phyloP scores from a whole-genome alignment of 1,139 yeast species.

The Eremothecium coryli region DNA sequence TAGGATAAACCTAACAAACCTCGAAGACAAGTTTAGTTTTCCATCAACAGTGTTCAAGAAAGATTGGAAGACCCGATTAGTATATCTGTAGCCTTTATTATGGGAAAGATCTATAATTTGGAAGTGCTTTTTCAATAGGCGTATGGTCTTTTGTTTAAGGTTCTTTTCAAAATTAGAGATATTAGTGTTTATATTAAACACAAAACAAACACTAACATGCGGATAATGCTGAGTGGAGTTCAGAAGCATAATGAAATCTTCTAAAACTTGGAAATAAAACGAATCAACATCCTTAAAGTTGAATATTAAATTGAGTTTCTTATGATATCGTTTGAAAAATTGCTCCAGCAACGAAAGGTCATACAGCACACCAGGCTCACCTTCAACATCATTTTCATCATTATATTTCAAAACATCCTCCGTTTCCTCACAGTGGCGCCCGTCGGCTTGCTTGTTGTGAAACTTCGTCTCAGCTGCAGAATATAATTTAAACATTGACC shows the following conservation, averaged over 20 bases:
- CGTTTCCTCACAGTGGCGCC: constrained; percentile 5
- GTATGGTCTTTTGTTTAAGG: constrained; percentile 25
- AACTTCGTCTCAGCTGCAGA: constrained; percentile 19
- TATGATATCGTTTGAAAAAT: constrained; percentile 22
- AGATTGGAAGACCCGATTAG: constrained; percentile 27
- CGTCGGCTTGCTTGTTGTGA: constrained; percentile 6
- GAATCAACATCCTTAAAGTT: constrained; percentile 31
- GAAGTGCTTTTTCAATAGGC: constrained; percentile 24
- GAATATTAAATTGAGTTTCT: constrained; percentile 23
- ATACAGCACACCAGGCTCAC: constrained; percentile 13
- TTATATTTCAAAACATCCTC: constrained; percentile 5
- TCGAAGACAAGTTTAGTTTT: constrained; percentile 26
- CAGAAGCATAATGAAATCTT: constrained; percentile 24
- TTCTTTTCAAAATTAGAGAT: constrained; percentile 29
- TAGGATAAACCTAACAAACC: constrained; percentile 25
- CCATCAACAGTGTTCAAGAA: constrained; percentile 30
- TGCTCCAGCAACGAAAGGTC: constrained; percentile 28
- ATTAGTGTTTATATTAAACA: constrained; percentile 29
- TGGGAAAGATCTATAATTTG: constrained; percentile 26
- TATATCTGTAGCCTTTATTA: constrained; percentile 28
- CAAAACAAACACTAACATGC: constrained; percentile 23
- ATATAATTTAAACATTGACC: constrained; percentile 29
- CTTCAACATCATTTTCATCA: constrained; percentile 8
- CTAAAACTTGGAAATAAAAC: constrained; percentile 22
- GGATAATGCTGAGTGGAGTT: constrained; percentile 23